Base-by-base conservation (phyloP, 768 basidiomycete species). In the Vishniacozyma victoriae region DNA sequence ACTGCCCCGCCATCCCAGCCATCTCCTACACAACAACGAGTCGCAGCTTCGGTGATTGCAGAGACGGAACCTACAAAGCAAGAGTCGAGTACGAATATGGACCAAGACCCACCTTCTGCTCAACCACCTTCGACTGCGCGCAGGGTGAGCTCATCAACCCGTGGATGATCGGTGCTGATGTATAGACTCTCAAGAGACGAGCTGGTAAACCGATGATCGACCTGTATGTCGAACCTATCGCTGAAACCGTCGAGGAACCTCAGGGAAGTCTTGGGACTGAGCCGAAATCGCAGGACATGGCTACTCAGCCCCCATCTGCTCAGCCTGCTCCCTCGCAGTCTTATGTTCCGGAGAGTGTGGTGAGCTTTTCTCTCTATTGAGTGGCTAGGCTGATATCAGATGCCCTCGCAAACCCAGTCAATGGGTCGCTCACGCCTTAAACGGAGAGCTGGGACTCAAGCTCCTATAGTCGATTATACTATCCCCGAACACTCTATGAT, bases 371-470 rank as follows among this genome's bases (percentile, higher is more conserved):
- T 14, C 25, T 23, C 18, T 13, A 35, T 11, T 14, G 16, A 7
- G 26, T 27, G 19, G 12, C 37, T 19, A 38, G 11, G 6, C 12
- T 7, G 19, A 48, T 45, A 39, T 44, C 29, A 33, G 29, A 33
- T 33, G n/a, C 29, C 29, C 9, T 33, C 41, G 7, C 41, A 43
- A 43, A 15, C 27, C 15, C 27, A 27, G 31, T 20, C 1, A 16
- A 15, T 16, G 26, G 45, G 45, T 47, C 31, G 6, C n/a, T 26
- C 52, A 16, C 50, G 52, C 13, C 48, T 60, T 4, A 58, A 57
- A 27, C 58, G 62, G 14, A 55, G 62, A 31, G 58, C 45, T 6
- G 55, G 57, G 5, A 44, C n/a, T n/a, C 29, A n/a, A 33, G 9
- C 9, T 9, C 29, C 29, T 9, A 33, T 33, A 33, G 29, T 33